Percentiles rank a stretch among this genome's conserved stretches.
These are phyloP conservation scores for Syncephalis plumigaleata DNA, from an alignment of 371 early-diverging fungal genomes.

Conservation along the genomic window DNA sequence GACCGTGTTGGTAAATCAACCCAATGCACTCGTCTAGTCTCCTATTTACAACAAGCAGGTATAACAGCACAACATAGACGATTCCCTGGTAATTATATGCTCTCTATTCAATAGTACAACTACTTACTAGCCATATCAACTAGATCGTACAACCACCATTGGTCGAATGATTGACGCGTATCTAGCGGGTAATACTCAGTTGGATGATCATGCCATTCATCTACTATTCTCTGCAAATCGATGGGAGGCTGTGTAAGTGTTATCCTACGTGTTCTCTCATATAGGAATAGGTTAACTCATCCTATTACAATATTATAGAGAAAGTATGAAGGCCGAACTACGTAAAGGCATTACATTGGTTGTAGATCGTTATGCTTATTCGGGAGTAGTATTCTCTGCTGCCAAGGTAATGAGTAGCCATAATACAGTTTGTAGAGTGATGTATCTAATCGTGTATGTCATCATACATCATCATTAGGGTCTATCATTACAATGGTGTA, in stretches of 20 bases:
- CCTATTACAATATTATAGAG: slow-evolving; percentile 18
- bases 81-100: slow-evolving; percentile 46
- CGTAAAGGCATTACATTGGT: slow-evolving; percentile 55
- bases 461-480: slow-evolving; percentile 22
- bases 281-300: neutral
- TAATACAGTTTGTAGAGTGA: neutral
- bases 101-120: too few species aligned
- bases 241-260: slow-evolving; percentile 38
- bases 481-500: slow-evolving; percentile 79
- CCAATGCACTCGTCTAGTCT: slow-evolving; percentile 51
- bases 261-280: too few species aligned
- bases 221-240: slow-evolving; percentile 93
- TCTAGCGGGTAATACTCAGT: slow-evolving; percentile 40
- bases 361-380: slow-evolving; percentile 95
- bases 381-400: slow-evolving; percentile 88
- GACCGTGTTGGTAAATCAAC: slow-evolving; percentile 96
- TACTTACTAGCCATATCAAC: neutral
- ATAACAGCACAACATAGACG: slow-evolving; percentile 27
- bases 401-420: slow-evolving; percentile 49
- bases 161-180: slow-evolving; percentile 88
- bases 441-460: neutral
- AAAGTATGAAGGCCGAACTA: slow-evolving; percentile 27
- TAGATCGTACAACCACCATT: slow-evolving; percentile 77
- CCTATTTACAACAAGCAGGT: slow-evolving; percentile 27
- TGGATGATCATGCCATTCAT: slow-evolving; percentile 82